Percentiles rank a stretch among this genome's conserved stretches.
Conservation (phyloP, 129 eudicot species). For the Chrysanthemum seticuspe region DNA sequence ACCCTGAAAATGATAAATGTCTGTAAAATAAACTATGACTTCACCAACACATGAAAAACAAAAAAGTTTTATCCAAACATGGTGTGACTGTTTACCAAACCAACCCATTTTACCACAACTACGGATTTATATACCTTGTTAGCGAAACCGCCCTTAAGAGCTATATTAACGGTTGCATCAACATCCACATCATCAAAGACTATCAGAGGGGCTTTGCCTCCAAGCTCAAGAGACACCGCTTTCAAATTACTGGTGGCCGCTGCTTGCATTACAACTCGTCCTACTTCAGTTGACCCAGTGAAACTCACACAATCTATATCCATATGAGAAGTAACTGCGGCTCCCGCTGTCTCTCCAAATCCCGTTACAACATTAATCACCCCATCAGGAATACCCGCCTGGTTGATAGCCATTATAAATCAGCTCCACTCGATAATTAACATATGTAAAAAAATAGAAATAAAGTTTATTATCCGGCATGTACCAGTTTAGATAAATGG, state of each 20-base stretch:
- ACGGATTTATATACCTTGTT: conserved; percentile 51
- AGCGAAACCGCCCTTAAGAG: conserved; percentile 49
- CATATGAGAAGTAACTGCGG: conserved; percentile 91
- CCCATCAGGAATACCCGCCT: conserved; percentile 98
- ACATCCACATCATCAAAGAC: conserved; percentile 82
- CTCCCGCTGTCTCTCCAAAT: conserved; percentile 69
- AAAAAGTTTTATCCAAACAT: neutral
- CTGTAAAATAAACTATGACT: neutral
- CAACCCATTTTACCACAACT: neutral
- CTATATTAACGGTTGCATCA: conserved; percentile 54
- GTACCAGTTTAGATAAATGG: conserved; percentile 74
- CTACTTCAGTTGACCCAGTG: conserved; percentile 84
- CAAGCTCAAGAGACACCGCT: conserved; percentile 82
- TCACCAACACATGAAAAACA: neutral
- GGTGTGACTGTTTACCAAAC: neutral
- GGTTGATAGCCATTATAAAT: conserved; percentile 10
- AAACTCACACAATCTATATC: conserved; percentile 79
- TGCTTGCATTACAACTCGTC: conserved; percentile 77
- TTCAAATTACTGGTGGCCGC: conserved; percentile 92
- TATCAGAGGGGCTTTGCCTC: conserved; percentile 89
- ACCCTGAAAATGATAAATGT: conserved; percentile 44
- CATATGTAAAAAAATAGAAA: neutral
- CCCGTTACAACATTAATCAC: conserved; percentile 84
- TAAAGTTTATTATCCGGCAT: neutral
- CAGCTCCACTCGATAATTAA: neutral